Base-by-base conservation (phyloP, 2,329 filamentous ascomycete genomes). In the Trichoderma pleuroti region DNA sequence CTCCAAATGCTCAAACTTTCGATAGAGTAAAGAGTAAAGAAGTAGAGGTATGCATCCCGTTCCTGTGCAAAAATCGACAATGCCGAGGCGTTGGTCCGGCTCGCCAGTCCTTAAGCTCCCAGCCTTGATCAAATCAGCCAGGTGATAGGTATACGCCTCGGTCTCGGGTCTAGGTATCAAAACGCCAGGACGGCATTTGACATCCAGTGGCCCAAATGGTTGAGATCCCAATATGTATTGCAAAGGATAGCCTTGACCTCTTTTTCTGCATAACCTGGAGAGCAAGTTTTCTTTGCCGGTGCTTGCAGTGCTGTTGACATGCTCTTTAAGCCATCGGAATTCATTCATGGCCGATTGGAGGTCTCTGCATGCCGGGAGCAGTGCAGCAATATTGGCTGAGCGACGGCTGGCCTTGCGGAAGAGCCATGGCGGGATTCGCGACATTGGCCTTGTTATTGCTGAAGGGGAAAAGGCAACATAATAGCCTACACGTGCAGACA, bases 221-320 rank as follows among this genome's bases (percentile, higher is more conserved):
- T 98, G 94, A 6, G 90, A 90, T 4, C 94, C 94, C 1, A 99
- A 83, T 26, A 98, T 86, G 78, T 98, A 98, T 79, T 98, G 96
- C 39, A 99, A 81, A 1, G 96, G 96, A 71, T 90, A 87, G 1
- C 93, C 93, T 10, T 78, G 80, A 10, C 86, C 84, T 39, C 89
- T 83, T 62, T 82, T 79, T 5, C 78, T 79, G 72, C 86, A 88
- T 8, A 90, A 78, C 1, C 76, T 72, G 9, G 79, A 73, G 2
- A 87, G 72, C 18, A 69, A 75, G 71, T 68, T 63, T 61, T 68
- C n/a, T 70, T 70, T 68, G 34, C 71, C 34, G 62, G 68, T 63
- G 46, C 34, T 62, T 16, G 65, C 71, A 16, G 74, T 77, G 70
- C 74, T 75, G 42, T 83, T 79, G 73, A 86, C 84, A 76, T 92